Base-by-base conservation (phyloP, 257 asterid species). In the Solanum piurae region DNA sequence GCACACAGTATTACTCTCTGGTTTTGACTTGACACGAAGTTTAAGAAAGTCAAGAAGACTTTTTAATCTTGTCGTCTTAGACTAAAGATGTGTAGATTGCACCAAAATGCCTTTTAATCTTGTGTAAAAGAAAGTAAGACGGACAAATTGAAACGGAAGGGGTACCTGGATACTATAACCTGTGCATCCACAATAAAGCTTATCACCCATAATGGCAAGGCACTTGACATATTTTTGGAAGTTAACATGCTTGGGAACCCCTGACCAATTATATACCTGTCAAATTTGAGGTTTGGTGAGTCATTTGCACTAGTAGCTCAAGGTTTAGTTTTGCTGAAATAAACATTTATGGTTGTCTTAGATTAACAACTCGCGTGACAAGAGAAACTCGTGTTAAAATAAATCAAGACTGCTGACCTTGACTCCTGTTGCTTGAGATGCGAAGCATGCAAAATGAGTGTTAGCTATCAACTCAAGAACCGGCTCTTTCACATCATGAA, bases 221-320 rank as follows among this genome's bases (percentile, higher is more conserved):
- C 96, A 93, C 90, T 92, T 95, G 37, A 94, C 96, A 86, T 91
- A 90, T 88, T 92, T 95, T 94, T 92, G 95, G 91, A 94, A 93
- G 89, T 90, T 92, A 20, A 95, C 89, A 91, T 86, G 93, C 88
- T 79, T 95, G 9, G 95, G 92, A 75, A 88, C 55, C 21, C 98
- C 98, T 27, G 98, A 88, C 98, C 98, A 95, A 44, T 88, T 92
- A 90, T 94, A 94, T 52, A 95, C 96, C 98, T 95, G 88, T 27
- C 27, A 85, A 89, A 87, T 13, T 20, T 34, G 76, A 86, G 29
- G 29, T 88, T 60, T 34, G 49, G n/a, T 42, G 14, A 42, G 36
- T 40, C 23, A 21, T 38, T 49, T 52, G 4, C 62, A 80, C 68
- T 49, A 10, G 18, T 49, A 29, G 42, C 66, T 4, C 80, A 66